A percentile compares a stretch with the other conserved stretches of the same genome.
These are phyloP conservation scores for Irpex sp. DNA, from an alignment of 1,284 basidiomycete species.

Conservation along the genomic window DNA sequence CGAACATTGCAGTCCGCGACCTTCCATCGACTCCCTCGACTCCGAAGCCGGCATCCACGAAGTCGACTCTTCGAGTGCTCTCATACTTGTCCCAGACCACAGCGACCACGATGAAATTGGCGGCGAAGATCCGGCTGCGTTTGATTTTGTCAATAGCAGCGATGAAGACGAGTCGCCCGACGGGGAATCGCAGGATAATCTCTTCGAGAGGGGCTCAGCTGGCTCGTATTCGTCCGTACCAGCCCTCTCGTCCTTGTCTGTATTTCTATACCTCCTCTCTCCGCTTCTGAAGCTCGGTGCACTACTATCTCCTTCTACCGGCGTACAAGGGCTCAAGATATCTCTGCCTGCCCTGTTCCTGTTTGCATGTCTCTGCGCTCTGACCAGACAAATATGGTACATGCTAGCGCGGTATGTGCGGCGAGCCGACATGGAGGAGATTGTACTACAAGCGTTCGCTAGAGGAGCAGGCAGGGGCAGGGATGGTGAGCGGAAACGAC, in stretches of 20 bases:
- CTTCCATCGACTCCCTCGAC: constrained; percentile 17
- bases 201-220: constrained; percentile 8
- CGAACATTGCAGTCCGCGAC: neutral
- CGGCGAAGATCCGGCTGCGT: constrained; percentile 22
- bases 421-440: constrained; percentile 58
- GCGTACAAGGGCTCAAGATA: constrained; percentile 44
- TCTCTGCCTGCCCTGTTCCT: constrained; percentile 48
- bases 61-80: constrained; percentile 41
- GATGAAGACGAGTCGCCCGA: constrained; percentile 40
- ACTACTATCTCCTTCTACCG: constrained; percentile 40
- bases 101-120: constrained; percentile 33
- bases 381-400: constrained; percentile 69
- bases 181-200: constrained; percentile 42
- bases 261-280: constrained; percentile 66
- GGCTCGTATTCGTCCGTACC: constrained; percentile 31
- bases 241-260: constrained; percentile 49
- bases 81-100: constrained; percentile 56
- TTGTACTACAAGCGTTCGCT: constrained; percentile 60
- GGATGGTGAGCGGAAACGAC: constrained; percentile 32
- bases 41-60: constrained; percentile 20
- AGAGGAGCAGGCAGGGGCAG: constrained; percentile 40
- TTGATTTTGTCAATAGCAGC: constrained; percentile 39
- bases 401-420: constrained; percentile 67
- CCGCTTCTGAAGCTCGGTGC: constrained; percentile 71
- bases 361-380: constrained; percentile 54